Percentiles rank a stretch among this genome's conserved stretches.
Conservation (phyloP, 2,329 filamentous ascomycete species). For the Tolypocladium tropicale region DNA sequence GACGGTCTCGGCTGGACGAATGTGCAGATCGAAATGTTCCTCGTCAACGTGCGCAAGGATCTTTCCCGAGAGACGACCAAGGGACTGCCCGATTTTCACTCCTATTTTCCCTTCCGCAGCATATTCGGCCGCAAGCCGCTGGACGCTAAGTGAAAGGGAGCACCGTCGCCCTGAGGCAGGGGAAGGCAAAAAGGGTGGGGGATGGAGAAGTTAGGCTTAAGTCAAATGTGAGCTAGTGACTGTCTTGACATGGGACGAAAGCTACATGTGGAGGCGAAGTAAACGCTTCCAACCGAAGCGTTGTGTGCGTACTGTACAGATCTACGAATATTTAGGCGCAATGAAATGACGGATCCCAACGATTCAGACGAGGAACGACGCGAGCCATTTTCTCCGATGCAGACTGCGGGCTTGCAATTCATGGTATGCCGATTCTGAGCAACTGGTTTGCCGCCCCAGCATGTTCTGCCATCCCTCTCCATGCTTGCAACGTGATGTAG, state of each 20-base stretch:
- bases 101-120: conserved; percentile 29
- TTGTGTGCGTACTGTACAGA: too few species aligned
- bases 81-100: conserved; percentile 23
- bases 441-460: too few species aligned
- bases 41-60: conserved; percentile 28
- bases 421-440: too few species aligned
- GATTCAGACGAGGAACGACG: too few species aligned
- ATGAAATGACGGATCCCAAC: too few species aligned
- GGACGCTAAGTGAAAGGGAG: background rate
- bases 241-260: background rate
- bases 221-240: too few species aligned
- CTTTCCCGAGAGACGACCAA: conserved; percentile 20
- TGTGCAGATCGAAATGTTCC: conserved; percentile 32
- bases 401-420: too few species aligned
- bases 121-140: conserved; percentile 28
- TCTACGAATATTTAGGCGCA: too few species aligned
- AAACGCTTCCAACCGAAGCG: background rate
- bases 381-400: too few species aligned
- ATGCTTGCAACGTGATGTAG: too few species aligned
- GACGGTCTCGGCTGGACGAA: conserved; percentile 29
- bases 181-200: background rate
- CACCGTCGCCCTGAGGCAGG: too few species aligned
- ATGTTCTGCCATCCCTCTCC: too few species aligned
- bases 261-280: background rate
- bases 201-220: background rate